A percentile compares a stretch with the other conserved stretches of the same genome.
phyloP scores from a whole-genome alignment of 2,329 filamentous ascomycete genomes.

The Epichloe baconii region DNA sequence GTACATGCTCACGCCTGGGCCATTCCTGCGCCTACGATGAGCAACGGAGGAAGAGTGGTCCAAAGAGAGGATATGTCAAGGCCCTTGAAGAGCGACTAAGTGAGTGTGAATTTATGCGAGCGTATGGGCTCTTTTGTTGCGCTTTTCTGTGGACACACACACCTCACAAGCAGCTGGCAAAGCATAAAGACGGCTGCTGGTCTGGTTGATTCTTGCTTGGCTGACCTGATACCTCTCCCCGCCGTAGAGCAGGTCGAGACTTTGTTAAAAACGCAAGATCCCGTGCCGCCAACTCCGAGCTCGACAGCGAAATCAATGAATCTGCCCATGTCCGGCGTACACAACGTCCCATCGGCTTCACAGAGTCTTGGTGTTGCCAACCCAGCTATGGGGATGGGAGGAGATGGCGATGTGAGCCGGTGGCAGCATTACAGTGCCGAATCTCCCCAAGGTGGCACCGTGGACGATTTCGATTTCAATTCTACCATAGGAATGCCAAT shows the following conservation, averaged over 20 bases:
- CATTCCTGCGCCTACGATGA: slow-evolving; percentile 88
- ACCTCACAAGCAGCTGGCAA: too few species aligned
- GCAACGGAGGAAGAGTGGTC: slow-evolving; percentile 84
- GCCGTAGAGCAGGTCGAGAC: slow-evolving; percentile 82
- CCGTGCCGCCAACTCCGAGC: slow-evolving; percentile 10
- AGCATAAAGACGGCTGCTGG: background rate
- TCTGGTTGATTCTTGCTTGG: background rate
- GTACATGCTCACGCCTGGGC: slow-evolving; percentile 73
- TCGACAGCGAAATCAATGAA: slow-evolving; percentile 19
- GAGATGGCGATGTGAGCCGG: slow-evolving; percentile 35
- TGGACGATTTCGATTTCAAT: slow-evolving; percentile 49
- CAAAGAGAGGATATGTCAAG: slow-evolving; percentile 90
- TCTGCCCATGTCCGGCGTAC: slow-evolving; percentile 12
- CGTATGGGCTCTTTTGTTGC: background rate
- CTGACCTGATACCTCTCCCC: background rate
- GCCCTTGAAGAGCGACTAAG: slow-evolving; percentile 83
- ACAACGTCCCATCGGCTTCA: slow-evolving; percentile 17
- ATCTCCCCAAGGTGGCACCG: slow-evolving; percentile 31
- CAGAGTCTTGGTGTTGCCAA: slow-evolving; percentile 24
- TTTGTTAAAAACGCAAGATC: slow-evolving; percentile 63
- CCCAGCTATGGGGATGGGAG: slow-evolving; percentile 32
- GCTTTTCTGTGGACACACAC: too few species aligned
- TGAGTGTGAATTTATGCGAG: slow-evolving; percentile 31
- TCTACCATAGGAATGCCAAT: slow-evolving; percentile 35
- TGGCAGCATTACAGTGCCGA: slow-evolving; percentile 45